These are phyloP conservation scores for Endocalyx cinctus DNA, from an alignment of 2,329 filamentous ascomycete species.

Conservation along the genomic window DNA sequence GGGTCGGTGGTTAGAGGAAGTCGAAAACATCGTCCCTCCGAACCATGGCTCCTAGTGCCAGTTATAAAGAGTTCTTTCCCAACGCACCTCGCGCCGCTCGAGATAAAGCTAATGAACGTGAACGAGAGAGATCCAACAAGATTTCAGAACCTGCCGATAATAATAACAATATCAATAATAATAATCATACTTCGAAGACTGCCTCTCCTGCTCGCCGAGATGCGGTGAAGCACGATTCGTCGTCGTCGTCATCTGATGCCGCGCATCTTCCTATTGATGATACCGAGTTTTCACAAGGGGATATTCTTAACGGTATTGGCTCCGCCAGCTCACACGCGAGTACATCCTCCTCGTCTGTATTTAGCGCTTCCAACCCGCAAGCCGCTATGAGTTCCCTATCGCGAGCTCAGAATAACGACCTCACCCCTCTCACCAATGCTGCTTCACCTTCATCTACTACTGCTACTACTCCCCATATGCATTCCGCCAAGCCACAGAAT, in stretches of 20 bases:
- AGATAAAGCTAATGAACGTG: slow-evolving; percentile 56
- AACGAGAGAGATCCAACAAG: slow-evolving; percentile 51
- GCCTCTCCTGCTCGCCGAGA: slow-evolving; percentile 29
- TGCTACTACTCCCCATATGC: slow-evolving; percentile 39
- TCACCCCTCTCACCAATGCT: slow-evolving; percentile 47
- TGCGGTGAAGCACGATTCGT: slow-evolving; percentile 29
- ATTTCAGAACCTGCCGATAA: slow-evolving; percentile 21
- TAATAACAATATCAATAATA: too few relatives aligned
- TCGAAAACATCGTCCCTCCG: slow-evolving; percentile 49
- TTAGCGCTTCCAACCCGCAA: slow-evolving; percentile 48
- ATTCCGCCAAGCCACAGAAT: slow-evolving; percentile 49
- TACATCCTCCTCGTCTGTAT: slow-evolving; percentile 65
- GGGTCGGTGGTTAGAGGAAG: slow-evolving; percentile 50
- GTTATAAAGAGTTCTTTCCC: slow-evolving; percentile 84
- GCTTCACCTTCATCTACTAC: slow-evolving; percentile 46
- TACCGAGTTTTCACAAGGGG: slow-evolving; percentile 55
- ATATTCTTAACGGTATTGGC: slow-evolving; percentile 65
- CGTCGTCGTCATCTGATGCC: slow-evolving; percentile 29
- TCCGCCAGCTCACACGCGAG: slow-evolving; percentile 70
- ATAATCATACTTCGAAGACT: too few relatives aligned
- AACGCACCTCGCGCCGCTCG: slow-evolving; percentile 65
- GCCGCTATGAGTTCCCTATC: slow-evolving; percentile 37
- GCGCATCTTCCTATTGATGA: slow-evolving; percentile 44
- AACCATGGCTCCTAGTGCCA: slow-evolving; percentile 70
- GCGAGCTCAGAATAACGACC: slow-evolving; percentile 36